Conservation (phyloP, 2,329 filamentous ascomycete species). For the Aspergillus neotritici region DNA sequence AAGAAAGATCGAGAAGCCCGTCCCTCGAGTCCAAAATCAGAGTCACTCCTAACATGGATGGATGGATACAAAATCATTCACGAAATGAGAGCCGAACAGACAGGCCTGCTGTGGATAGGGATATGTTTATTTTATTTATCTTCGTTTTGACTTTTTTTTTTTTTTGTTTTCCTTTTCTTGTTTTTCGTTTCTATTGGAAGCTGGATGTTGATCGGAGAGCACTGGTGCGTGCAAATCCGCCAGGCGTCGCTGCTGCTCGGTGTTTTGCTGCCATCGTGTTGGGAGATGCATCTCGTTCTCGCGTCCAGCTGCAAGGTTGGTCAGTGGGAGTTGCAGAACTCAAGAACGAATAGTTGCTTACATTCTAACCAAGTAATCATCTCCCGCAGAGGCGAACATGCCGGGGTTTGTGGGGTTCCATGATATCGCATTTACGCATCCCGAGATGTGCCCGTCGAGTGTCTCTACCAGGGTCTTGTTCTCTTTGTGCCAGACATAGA, state of each 20-base stretch:
- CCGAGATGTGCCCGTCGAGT: conserved; percentile 65
- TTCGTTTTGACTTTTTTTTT: too few species aligned
- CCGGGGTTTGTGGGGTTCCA: conserved; percentile 82
- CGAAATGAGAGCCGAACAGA: not conserved
- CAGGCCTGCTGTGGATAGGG: too few species aligned
- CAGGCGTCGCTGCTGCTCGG: conserved; percentile 23
- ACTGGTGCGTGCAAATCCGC: conserved; percentile 36
- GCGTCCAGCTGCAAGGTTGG: conserved; percentile 28
- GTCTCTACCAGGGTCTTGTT: conserved; percentile 70
- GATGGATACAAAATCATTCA: not conserved
- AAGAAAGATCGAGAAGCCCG: not conserved
- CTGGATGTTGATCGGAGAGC: conserved; percentile 37
- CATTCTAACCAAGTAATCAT: conserved; percentile 81
- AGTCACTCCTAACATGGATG: not conserved
- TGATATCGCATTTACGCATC: conserved; percentile 76
- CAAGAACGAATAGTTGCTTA: conserved; percentile 46
- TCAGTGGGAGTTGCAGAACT: conserved; percentile 3
- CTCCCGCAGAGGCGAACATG: conserved; percentile 86
- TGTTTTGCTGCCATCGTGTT: conserved; percentile 22
- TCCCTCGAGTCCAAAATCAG: not conserved
- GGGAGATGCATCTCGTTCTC: conserved; percentile 27
- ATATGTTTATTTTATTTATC: too few species aligned
- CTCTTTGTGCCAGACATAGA: conserved; percentile 89
- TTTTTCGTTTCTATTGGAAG: conserved; percentile 20
- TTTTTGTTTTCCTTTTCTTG: too few species aligned